These are phyloP conservation scores for Coffea canephora DNA, from an alignment of 257 asterid species.

Conservation along the genomic window DNA sequence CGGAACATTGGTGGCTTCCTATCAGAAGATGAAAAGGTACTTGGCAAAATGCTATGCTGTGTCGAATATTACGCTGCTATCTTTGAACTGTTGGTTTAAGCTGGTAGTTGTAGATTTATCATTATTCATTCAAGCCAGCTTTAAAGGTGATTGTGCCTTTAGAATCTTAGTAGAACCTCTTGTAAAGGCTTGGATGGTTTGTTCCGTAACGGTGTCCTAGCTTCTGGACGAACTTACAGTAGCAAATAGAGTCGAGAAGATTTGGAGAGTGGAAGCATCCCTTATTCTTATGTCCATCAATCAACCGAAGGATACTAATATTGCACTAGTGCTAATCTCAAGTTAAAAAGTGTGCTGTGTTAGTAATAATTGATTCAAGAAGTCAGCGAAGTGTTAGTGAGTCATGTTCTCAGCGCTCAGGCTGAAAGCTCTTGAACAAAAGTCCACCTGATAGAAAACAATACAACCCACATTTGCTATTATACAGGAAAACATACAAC, in stretches of 20 bases:
- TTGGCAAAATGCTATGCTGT: neutral
- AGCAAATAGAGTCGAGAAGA: neutral
- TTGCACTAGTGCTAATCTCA: conserved; percentile 13
- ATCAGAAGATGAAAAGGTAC: too few species aligned
- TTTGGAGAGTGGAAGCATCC: neutral
- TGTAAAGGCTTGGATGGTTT: neutral
- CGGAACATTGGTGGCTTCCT: too few species aligned
- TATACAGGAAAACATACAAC: neutral
- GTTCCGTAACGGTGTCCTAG: neutral
- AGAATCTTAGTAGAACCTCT: neutral
- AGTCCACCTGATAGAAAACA: neutral
- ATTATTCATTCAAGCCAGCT: neutral
- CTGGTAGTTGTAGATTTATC: neutral
- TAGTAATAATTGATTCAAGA: neutral
- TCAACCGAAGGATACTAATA: too few species aligned
- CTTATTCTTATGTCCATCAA: neutral
- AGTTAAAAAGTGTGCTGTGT: neutral
- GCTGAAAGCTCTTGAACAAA: neutral
- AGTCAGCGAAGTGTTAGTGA: neutral
- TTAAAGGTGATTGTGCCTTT: neutral
- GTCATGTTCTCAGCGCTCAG: neutral
- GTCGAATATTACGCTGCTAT: neutral
- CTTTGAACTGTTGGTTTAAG: neutral
- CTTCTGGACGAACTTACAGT: neutral
- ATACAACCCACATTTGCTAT: neutral